phyloP scores from a whole-genome alignment of 805 yeast species.

The Hyphopichia homilentoma region DNA sequence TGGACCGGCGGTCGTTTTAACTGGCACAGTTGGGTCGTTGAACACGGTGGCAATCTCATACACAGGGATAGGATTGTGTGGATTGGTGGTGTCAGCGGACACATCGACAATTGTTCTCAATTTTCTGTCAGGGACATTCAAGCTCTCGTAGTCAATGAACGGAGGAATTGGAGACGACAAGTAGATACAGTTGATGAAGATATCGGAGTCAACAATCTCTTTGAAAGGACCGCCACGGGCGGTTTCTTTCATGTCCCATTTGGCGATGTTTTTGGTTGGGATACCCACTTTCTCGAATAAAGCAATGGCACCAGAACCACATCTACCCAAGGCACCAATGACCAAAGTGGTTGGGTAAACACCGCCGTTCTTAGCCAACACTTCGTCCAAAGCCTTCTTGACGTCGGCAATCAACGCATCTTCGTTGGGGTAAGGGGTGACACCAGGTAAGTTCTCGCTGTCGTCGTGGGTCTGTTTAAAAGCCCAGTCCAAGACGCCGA shows the following conservation, averaged over 20 bases:
- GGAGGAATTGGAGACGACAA: conserved; percentile 92
- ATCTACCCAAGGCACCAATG: conserved; percentile 97
- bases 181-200: conserved; percentile 95
- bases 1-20: conserved; percentile 76
- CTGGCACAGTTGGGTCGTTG: conserved; percentile 84
- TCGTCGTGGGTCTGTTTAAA: conserved; percentile 76
- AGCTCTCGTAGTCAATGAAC: conserved; percentile 65
- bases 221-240: conserved; percentile 95
- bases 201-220: conserved; percentile 84
- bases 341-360: conserved; percentile 75
- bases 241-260: conserved; percentile 98
- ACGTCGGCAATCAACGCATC: conserved; percentile 68
- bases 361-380: conserved; percentile 55
- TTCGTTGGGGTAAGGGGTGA: conserved; percentile 82
- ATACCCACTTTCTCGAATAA: conserved; percentile 78
- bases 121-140: conserved; percentile 67
- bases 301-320: conserved; percentile 96
- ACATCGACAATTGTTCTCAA: conserved; percentile 94
- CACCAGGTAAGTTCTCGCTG: conserved; percentile 69
- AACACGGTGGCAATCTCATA: conserved; percentile 88
- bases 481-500: conserved; percentile 93
- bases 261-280: conserved; percentile 75
- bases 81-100: conserved; percentile 97
- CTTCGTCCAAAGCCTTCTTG: conserved; percentile 52
- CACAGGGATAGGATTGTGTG: conserved; percentile 96